A percentile compares a stretch with the other conserved stretches of the same genome.
These are phyloP conservation scores for Chaetoceros muelleri DNA, from an alignment of 108 stramenopile genomes.

Conservation along the genomic window DNA sequence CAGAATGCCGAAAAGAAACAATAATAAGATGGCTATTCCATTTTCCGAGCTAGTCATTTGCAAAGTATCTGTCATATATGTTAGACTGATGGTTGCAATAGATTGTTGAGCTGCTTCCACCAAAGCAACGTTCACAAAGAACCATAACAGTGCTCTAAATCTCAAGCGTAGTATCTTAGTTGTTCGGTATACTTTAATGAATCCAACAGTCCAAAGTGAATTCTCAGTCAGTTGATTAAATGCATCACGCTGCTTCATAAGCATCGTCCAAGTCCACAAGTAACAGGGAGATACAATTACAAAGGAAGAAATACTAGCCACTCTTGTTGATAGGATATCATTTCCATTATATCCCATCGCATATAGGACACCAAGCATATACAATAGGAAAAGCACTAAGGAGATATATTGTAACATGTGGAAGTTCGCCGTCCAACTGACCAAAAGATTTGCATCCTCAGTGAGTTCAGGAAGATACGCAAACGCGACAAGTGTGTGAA, in stretches of 20 bases:
- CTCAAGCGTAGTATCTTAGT: conserved; percentile 16
- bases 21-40: conserved; percentile 24
- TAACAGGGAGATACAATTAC: conserved; percentile 17
- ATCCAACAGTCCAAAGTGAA: conserved; percentile 31
- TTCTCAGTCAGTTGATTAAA: conserved; percentile 17
- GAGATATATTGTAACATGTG: conserved; percentile 38
- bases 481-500: conserved; percentile 45
- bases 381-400: conserved; percentile 35
- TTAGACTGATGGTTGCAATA: conserved; percentile 34
- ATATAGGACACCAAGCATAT: conserved; percentile 24
- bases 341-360: conserved; percentile 19
- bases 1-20: conserved; percentile 33
- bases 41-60: conserved; percentile 27
- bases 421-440: conserved; percentile 40
- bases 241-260: conserved; percentile 34
- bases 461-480: conserved; percentile 76
- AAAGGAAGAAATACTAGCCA: conserved; percentile 33
- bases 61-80: conserved; percentile 38
- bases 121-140: conserved; percentile 33
- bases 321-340: conserved; percentile 25
- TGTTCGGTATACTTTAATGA: conserved; percentile 29
- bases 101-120: conserved; percentile 34
- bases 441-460: conserved; percentile 30
- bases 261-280: conserved; percentile 28
- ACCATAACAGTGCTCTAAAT: conserved; percentile 34